Evolutionary conservation across 768 basidiomycete species (phyloP), one percentile per base, ranked within the genome.

Genomic region (Phanerochaete carnosa): DNA sequence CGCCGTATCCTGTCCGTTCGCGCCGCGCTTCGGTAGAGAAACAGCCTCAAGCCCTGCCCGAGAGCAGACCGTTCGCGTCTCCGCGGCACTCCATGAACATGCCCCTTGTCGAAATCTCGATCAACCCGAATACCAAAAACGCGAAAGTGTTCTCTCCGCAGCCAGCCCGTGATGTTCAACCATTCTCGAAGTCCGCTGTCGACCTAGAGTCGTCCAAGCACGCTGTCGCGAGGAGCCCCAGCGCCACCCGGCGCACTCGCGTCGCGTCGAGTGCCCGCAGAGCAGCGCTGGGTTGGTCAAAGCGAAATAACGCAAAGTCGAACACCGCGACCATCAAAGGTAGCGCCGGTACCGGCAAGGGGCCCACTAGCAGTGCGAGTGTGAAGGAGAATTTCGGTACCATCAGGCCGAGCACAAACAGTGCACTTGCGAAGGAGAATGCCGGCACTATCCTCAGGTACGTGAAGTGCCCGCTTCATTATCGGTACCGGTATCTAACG

Each of bases 1-100:
- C 88, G 4, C 91, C 90, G 0, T 92, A 93, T 62, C 88, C 90
- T 35, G 73, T 76, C 16, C 79, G 86, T 15, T 67, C 76, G 12
- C 71, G 75, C 39, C 85, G 80, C 67, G 71, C 76, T 0, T 77
- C 79, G 0, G 73, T 79, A 0, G 79, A 84, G 39, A 70, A 76
- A 45, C 61, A 71, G 0, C 76, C 72, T 1, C 68, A 72, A 0
- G 67, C 70, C 8, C 58, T 67, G 8, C 50, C 58, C 19, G 62
- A 60, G 45, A 57, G 43, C 61, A 65, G 60, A 39, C 45, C 65
- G 15, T 64, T 66, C 59, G 25, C 57, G 51, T 19, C 58, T 60
- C 52, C 56, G 54, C 59, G 6, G 46, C 47, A 39, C 69, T 45
- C 60, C 75, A 58, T 45, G 45, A 53, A 13, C 67, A 59, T 66